Conservation (phyloP, 805 yeast genomes). For the Cyberlindnera mycetangii region DNA sequence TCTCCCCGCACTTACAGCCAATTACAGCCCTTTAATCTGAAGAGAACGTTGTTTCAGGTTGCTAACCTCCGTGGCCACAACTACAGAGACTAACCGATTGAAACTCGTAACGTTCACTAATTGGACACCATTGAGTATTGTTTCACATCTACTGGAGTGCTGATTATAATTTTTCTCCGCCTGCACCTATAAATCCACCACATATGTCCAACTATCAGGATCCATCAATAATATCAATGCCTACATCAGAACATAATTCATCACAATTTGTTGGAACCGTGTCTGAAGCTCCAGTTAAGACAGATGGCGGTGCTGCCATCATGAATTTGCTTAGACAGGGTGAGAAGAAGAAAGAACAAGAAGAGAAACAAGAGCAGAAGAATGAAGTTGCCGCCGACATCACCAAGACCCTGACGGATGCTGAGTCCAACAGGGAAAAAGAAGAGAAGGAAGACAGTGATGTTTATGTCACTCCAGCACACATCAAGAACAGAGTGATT, state of each 20-base stretch:
- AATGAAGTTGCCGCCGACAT: not conserved
- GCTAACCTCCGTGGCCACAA: not conserved
- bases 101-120: too few species aligned
- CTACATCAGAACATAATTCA: not conserved
- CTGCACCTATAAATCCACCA: too few species aligned
- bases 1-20: not conserved
- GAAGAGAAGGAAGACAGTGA: constrained; percentile 9
- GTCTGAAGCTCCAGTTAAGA: not conserved
- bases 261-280: not conserved
- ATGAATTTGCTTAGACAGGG: constrained; percentile 26
- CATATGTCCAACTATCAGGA: constrained; percentile 4
- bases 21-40: not conserved
- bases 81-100: too few species aligned
- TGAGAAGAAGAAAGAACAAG: constrained; percentile 24
- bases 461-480: constrained; percentile 12
- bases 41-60: not conserved
- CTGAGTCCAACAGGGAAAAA: constrained; percentile 7
- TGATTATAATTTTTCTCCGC: too few species aligned
- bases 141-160: too few species aligned
- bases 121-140: too few species aligned
- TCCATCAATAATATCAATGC: constrained; percentile 4
- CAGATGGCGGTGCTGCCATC: constrained; percentile 23
- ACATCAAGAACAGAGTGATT: constrained; percentile 14
- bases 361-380: constrained; percentile 17
- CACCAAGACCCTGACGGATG: not conserved